A percentile compares a stretch with the other conserved stretches of the same genome.
Conservation (phyloP, 257 asterid genomes). For the Handroanthus guayacan region DNA sequence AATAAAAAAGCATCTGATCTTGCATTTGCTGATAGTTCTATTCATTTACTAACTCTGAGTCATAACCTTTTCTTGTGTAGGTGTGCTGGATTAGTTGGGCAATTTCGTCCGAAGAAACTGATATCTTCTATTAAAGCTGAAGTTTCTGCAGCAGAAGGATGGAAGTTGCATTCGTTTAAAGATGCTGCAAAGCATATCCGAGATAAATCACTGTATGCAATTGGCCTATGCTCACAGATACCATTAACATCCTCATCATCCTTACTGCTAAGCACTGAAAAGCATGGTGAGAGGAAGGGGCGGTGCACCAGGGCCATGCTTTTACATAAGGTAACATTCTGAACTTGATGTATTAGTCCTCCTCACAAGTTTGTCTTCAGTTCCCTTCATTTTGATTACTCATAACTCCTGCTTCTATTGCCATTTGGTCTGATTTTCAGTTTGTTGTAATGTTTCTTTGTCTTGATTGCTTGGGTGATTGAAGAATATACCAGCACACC, state of each 20-base stretch:
- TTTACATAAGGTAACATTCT: constrained; percentile 54
- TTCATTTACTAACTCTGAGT: background rate
- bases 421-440: background rate
- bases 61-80: constrained; percentile 37
- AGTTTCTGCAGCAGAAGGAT: constrained; percentile 52
- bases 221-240: constrained; percentile 55
- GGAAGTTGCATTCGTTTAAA: constrained; percentile 56
- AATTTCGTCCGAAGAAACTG: constrained; percentile 67
- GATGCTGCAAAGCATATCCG: constrained; percentile 55
- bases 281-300: constrained; percentile 54
- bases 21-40: background rate
- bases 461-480: constrained; percentile 9
- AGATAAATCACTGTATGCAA: constrained; percentile 63
- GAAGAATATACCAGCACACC: background rate
- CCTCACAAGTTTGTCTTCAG: background rate
- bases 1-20: background rate
- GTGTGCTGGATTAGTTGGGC: constrained; percentile 68
- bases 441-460: background rate
- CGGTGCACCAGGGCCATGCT: constrained; percentile 50
- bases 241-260: constrained; percentile 51
- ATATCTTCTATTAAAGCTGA: constrained; percentile 56
- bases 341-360: constrained; percentile 13
- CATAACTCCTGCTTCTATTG: background rate
- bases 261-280: constrained; percentile 55
- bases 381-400: background rate